Evolutionary conservation across 1,284 basidiomycete species (phyloP), one percentile per base, ranked within the genome.

Genomic region (Marasmius oreades): DNA sequence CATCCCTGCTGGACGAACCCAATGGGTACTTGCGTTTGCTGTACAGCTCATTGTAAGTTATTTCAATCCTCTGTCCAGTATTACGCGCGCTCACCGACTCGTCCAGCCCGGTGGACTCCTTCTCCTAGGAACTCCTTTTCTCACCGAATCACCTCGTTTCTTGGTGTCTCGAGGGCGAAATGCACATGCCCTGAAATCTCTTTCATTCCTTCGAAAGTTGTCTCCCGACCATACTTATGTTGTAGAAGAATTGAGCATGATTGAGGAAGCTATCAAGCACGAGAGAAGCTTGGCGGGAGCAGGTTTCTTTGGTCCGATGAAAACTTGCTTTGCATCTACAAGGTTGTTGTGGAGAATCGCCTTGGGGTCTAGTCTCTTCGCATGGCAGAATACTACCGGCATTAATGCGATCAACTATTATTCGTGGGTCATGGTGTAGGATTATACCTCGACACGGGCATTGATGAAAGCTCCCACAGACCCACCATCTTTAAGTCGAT

Each of bases 61-160:
- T 22, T 47, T 48, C 22, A 46, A 26, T n/a, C 31, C 18, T 24
- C 20, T 22, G 22, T 16, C 10, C 7, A 22, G 34, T 24, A 23
- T 46, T 18, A n/a, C 24, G 51, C 16, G n/a, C 28, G 24, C 33
- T 55, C 16, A 55, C 31, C 11, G n/a, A 44, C 5, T 57, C 5
- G 12, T 24, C 44, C 53, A 70, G 63, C 80, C 80, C 1, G 79
- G 76, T 11, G 76, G 76, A 1, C 37, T 80, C 6, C 69, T 79
- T 36, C 65, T 72, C 46, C 55, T 78, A 43, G 75, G 73, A n/a
- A 65, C 70, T 1, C 64, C 77, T 47, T 75, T 79, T 62, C 64
- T 81, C 20, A 67, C 69, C 36, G 80, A 82, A 59, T 78, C 78
- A 0, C 81, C 81, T 0, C 69, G 77, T 2, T 80, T 77, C 73